Evolutionary conservation across 805 yeast genomes (phyloP), one percentile per base, ranked within the genome.

Genomic region (Saccharomyces eubayanus): DNA sequence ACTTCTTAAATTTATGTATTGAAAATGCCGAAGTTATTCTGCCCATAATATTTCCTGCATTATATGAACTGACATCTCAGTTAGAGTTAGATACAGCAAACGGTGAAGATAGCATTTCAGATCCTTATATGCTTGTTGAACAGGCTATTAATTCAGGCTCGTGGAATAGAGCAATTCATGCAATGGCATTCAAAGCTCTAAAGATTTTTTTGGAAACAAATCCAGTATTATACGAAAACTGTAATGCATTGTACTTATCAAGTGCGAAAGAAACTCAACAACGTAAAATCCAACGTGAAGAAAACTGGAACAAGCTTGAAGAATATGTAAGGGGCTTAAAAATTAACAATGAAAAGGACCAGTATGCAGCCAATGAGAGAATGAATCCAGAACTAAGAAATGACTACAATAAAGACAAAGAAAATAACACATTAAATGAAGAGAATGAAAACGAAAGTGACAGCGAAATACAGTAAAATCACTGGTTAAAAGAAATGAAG

Each of bases 101-200:
- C 54, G 61, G 57, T 6, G 69, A 66, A 31, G 64, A 63, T 49
- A 65, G 64, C 16, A 54, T 56, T 9, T 59, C 69, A 6, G 73
- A 70, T 53, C 73, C 72, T 24, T 70, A 69, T 54, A 59, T 68
- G 63, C 59, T 69, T 52, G 73, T 70, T 21, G 73, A 70, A 52
- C 72, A 70, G 59, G 73, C 73, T 6, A 70, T 70, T n/a, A 68
- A 68, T 48, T 72, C 78, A 6, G 79, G 81, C 46, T 92, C 87
- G 63, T 94, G 99, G 99, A 94, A 94, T 70, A 80, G 94, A 63
- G 89, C 96, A 41, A 91, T 94, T 47, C 94, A 92, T 60, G 83
- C 89, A 49, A 81, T 92, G 77, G 95, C 96, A 1, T 90, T 82
- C 72, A 87, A 87, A 54, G 97, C 98, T 0, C 76, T 94, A 62